phyloP scores from a whole-genome alignment of 768 basidiomycete genomes.

The Lentinula lateritia region DNA sequence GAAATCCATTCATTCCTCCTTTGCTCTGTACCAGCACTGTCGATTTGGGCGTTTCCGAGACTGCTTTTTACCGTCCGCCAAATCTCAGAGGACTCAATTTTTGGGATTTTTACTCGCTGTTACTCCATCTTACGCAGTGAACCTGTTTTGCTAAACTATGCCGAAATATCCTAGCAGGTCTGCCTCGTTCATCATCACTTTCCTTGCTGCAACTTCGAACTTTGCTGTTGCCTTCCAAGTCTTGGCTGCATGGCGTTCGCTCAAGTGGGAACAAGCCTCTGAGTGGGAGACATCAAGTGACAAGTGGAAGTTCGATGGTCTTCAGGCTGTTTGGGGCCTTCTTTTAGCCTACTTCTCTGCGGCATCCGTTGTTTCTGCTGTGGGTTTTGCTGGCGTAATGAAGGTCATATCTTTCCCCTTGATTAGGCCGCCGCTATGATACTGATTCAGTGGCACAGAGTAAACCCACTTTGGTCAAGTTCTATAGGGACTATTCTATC shows the following conservation, averaged over 20 bases:
- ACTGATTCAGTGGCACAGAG: conserved; percentile 34
- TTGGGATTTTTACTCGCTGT: not conserved
- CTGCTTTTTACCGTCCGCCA: not conserved
- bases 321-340: conserved; percentile 55
- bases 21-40: not conserved
- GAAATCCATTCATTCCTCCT: not conserved
- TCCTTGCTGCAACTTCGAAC: conserved; percentile 29
- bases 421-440: conserved; percentile 1
- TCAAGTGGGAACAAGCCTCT: conserved; percentile 42
- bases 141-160: not conserved
- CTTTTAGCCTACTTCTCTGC: conserved; percentile 62
- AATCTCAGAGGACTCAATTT: not conserved
- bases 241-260: conserved; percentile 27
- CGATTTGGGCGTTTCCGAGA: not conserved
- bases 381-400: conserved; percentile 66
- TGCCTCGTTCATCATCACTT: conserved; percentile 32
- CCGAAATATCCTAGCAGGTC: conserved; percentile 18
- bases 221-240: conserved; percentile 30
- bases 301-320: conserved; percentile 34
- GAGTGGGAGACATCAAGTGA: conserved; percentile 40
- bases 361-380: conserved; percentile 54
- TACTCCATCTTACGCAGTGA: not conserved
- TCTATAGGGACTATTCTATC: conserved; percentile 79
- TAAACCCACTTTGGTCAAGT: conserved; percentile 60
- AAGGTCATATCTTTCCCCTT: conserved; percentile 31